Percentiles rank a stretch among this genome's conserved stretches.
These are phyloP conservation scores for Ganoderma meredithae DNA, from an alignment of 1,284 basidiomycete genomes.

Conservation along the genomic window DNA sequence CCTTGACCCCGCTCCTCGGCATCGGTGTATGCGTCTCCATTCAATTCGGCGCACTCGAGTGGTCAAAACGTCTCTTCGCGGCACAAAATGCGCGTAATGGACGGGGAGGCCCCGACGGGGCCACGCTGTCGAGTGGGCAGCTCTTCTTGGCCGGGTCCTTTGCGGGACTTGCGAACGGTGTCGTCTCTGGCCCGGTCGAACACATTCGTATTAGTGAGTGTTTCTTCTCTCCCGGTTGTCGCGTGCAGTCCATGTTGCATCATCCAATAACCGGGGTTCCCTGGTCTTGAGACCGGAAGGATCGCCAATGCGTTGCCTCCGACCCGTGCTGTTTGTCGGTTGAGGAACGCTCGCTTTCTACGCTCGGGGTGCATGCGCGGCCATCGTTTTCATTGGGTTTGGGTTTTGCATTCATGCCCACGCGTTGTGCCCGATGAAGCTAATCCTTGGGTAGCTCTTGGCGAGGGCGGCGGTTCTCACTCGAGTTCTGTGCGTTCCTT, in stretches of 20 bases:
- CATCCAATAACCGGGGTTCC: background rate
- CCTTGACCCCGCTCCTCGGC: conserved; percentile 90
- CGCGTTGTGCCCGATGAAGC: background rate
- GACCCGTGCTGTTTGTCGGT: background rate
- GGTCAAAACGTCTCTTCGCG: conserved; percentile 86
- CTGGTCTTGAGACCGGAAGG: background rate
- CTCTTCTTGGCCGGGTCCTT: conserved; percentile 81
- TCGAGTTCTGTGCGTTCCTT: background rate
- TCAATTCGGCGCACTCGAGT: conserved; percentile 94
- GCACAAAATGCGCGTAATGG: conserved; percentile 62
- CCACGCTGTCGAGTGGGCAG: conserved; percentile 67
- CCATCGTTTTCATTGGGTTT: background rate
- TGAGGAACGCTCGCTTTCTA: background rate
- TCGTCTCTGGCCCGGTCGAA: conserved; percentile 96
- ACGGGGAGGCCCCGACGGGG: conserved; percentile 65
- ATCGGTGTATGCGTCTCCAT: conserved; percentile 97
- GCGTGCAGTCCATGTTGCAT: background rate
- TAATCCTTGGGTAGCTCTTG: background rate
- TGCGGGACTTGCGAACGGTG: conserved; percentile 90
- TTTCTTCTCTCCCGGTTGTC: conserved; percentile 27
- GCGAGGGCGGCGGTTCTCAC: background rate
- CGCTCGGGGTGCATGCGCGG: background rate
- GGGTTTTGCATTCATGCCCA: background rate
- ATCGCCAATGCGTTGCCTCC: background rate
- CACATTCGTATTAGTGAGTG: conserved; percentile 91